Base-by-base conservation (phyloP, 2,329 filamentous ascomycete genomes). In the Chrysoporthe cubensis region DNA sequence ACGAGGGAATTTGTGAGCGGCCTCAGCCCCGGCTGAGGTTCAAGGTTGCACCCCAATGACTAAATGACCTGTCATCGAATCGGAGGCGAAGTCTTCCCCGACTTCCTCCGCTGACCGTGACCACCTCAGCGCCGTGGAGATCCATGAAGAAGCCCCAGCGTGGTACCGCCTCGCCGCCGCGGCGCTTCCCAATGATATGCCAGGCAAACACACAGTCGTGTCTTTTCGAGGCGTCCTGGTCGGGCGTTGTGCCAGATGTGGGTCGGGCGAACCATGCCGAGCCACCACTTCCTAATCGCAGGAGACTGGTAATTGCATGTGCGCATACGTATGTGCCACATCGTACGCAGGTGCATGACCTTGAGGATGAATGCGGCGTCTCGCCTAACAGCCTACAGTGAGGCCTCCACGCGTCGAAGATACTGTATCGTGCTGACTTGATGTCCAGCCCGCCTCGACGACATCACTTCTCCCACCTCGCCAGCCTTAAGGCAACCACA, bases 141-240 rank as follows among this genome's bases (percentile, higher is more conserved):
- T 16, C 34, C 34, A 40, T 8, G 34, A 26, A 57, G 54, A 32
- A 58, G 50, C 21, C 34, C 43, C 37, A 42, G 18, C n/a, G 6
- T 34, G 13, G 34, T 26, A 11, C 14, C 18, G 14, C 48, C 61
- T 34, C 37, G 62, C 32, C 48, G 56, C 56, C 8, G 11, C 52
- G 62, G 66, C 57, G 52, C 44, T 26, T 18, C 16, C 40, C 21
- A 18, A 56, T 40, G 26, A 18, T 40, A 64, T 37, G 44, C 50
- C 48, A 67, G 61, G 65, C 61, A 67, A 62, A 64, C 64, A 60
- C 32, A 46, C 61, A 37, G 13, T n/a, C 52, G n/a, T 50, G 44
- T n/a, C 37, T 66, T 26, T 42, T 63, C 44, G 52, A 60, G 63
- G 58, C 63, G 46, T 54, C 46, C 37, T 59, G 43, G 63, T 65